Percentiles rank a stretch among this genome's conserved stretches.
These are phyloP conservation scores for Fragosphaeria purpurea DNA, from an alignment of 2,329 filamentous ascomycete genomes.

Conservation along the genomic window DNA sequence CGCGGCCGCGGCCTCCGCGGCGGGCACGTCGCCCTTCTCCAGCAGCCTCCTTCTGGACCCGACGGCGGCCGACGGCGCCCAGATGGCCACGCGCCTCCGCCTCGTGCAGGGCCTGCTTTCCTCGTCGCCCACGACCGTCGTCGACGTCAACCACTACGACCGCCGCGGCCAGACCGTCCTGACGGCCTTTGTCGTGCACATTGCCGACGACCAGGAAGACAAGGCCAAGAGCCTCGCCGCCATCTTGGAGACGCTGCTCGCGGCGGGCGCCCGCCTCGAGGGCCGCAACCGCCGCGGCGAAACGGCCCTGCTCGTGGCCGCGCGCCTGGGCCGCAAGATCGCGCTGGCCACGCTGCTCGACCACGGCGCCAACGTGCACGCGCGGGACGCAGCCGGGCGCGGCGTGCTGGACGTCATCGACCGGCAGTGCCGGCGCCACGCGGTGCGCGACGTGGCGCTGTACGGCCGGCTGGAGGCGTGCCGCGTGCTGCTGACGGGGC, in stretches of 20 bases:
- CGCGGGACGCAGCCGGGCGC: slow-evolving; percentile 20
- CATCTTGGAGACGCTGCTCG: slow-evolving; percentile 34
- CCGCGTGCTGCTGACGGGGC: slow-evolving; percentile 21
- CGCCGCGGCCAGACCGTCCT: slow-evolving; percentile 41
- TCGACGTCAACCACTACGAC: slow-evolving; percentile 45
- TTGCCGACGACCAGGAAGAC: slow-evolving; percentile 41
- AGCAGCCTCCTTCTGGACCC: slow-evolving; percentile 10
- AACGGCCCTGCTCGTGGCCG: slow-evolving; percentile 45
- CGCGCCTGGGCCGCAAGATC: slow-evolving; percentile 41
- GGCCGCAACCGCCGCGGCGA: slow-evolving; percentile 44
- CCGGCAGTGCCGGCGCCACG: slow-evolving; percentile 14
- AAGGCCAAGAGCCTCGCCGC: slow-evolving; percentile 30
- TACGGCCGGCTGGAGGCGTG: slow-evolving; percentile 24
- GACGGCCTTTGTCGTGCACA: slow-evolving; percentile 42
- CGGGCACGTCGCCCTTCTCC: background rate
- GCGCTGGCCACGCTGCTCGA: slow-evolving; percentile 34
- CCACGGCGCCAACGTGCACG: slow-evolving; percentile 25
- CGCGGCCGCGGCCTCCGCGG: background rate
- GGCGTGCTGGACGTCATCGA: slow-evolving; percentile 23
- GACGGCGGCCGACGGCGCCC: slow-evolving; percentile 11
- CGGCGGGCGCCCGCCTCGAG: slow-evolving; percentile 34
- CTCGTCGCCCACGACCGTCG: slow-evolving; percentile 24
- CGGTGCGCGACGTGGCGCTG: slow-evolving; percentile 17
- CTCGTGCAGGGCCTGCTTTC: slow-evolving; percentile 19
- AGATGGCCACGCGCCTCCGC: slow-evolving; percentile 17